Percentiles rank a stretch among this genome's conserved stretches.
Conservation (phyloP, 106 monocot genomes). For the Phalaenopsis equestris region DNA sequence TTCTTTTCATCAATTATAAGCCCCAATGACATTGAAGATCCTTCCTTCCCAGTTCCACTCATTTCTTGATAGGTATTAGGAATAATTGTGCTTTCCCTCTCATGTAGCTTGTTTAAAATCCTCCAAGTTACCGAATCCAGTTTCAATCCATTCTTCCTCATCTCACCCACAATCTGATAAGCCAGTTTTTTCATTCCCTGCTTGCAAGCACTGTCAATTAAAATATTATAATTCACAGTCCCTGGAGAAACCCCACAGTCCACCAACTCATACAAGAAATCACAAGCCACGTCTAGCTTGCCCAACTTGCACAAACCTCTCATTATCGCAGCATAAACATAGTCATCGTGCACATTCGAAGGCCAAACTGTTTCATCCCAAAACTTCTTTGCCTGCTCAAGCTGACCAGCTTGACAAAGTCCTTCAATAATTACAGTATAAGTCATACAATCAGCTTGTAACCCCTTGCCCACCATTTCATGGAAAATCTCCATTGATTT, state of each 20-base stretch:
- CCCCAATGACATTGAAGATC: neutral
- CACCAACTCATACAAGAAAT: conserved; percentile 82
- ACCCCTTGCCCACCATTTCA: conserved; percentile 44
- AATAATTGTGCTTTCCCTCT: conserved; percentile 5
- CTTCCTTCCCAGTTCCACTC: neutral
- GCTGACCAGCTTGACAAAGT: conserved; percentile 26
- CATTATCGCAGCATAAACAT: conserved; percentile 65
- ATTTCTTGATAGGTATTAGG: neutral
- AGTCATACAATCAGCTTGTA: conserved; percentile 38
- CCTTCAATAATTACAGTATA: conserved; percentile 54
- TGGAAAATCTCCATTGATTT: conserved; percentile 59
- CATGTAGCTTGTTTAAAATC: conserved; percentile 60
- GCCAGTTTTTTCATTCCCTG: conserved; percentile 57
- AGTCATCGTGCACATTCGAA: conserved; percentile 61
- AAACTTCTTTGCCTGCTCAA: conserved; percentile 55
- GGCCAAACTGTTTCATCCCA: conserved; percentile 80
- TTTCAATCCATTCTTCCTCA: conserved; percentile 74
- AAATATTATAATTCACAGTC: conserved; percentile 79
- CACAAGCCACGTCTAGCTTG: conserved; percentile 62
- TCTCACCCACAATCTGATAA: conserved; percentile 65
- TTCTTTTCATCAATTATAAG: conserved; percentile 6
- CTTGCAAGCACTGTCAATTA: conserved; percentile 58
- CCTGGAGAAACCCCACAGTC: conserved; percentile 63
- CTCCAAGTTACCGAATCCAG: conserved; percentile 91
- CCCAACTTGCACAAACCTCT: conserved; percentile 56